Base-by-base conservation (phyloP, 306 rosid genomes). In the Hippophae tibetana region DNA sequence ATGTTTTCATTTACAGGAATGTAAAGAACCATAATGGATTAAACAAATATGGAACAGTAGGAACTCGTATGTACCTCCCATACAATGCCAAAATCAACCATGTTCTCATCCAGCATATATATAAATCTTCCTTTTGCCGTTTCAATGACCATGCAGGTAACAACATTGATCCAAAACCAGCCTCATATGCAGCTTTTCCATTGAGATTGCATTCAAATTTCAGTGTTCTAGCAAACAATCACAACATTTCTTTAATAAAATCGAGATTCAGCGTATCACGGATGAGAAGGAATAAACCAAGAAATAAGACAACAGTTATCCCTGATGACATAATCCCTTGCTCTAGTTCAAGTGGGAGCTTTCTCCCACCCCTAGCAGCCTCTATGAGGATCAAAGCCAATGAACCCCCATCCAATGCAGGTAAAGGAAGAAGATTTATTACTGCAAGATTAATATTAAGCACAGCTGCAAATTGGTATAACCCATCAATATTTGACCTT, bases 321-420 rank as follows among this genome's bases (percentile, higher is more conserved):
- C 99, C 99, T 0, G 99, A 93, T 0, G 97, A 86, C 90, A 79
- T 93, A 67, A 93, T 93, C 57, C 75, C 63, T 81, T 93, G 99
- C 84, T 93, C 99, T 47, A 93, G 74, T 72, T 88, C 99, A 46
- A 84, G 12, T 42, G 99, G 97, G 26, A 88, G 82, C 75, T 92
- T 88, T 67, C 93, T 80, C 61, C 99, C 99, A 6, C 99, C 99
- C 70, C 97, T 82, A 27, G 79, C 97, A n/a, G 89, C 97, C 74
- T 89, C 95, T 58, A 89, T 54, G 47, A 84, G 87, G 60, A 89
- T 76, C 69, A 89, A 74, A 38, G 97, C 95, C 84, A 89, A 75
- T 10, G 95, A 53, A 42, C 97, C 95, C 38, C 97, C 97, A 57
- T 89, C 97, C 56, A 89, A 77, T 54, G 97, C 97, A 26, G 95